phyloP scores from a whole-genome alignment of 305 asterid species.

The Fraxinus baroniana region DNA sequence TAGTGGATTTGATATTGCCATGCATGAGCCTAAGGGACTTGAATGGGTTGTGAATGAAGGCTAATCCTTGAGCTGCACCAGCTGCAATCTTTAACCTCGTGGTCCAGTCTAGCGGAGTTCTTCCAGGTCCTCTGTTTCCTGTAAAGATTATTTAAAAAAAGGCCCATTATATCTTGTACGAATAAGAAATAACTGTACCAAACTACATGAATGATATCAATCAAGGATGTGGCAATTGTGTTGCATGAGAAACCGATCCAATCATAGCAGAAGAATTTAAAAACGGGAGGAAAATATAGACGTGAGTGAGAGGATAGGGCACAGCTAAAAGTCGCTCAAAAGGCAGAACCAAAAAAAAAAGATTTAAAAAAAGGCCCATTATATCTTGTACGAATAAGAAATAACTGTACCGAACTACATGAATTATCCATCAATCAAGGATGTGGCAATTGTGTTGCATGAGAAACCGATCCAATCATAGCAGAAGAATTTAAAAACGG shows the following conservation, averaged over 20 bases:
- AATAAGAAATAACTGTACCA: neutral
- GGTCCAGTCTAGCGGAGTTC: constrained; percentile 96
- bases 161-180: neutral
- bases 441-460: no score
- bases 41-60: constrained; percentile 70
- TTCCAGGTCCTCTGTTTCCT: constrained; percentile 98
- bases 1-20: constrained; percentile 90
- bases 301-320: neutral
- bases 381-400: neutral
- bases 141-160: constrained; percentile 5
- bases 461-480: no score
- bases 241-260: neutral
- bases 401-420: neutral
- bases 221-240: neutral
- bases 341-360: no score
- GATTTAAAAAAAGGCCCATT: neutral
- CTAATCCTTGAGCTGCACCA: constrained; percentile 77
- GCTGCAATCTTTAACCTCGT: constrained; percentile 74
- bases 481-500: no score
- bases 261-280: neutral
- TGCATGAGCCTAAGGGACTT: constrained; percentile 65
- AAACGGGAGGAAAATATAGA: neutral
- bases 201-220: neutral
- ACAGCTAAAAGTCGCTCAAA: neutral
- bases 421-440: no score